Percentiles rank a stretch among this genome's conserved stretches.
Conservation (phyloP, 2,329 filamentous ascomycete species). For the Alternaria arborescens region DNA sequence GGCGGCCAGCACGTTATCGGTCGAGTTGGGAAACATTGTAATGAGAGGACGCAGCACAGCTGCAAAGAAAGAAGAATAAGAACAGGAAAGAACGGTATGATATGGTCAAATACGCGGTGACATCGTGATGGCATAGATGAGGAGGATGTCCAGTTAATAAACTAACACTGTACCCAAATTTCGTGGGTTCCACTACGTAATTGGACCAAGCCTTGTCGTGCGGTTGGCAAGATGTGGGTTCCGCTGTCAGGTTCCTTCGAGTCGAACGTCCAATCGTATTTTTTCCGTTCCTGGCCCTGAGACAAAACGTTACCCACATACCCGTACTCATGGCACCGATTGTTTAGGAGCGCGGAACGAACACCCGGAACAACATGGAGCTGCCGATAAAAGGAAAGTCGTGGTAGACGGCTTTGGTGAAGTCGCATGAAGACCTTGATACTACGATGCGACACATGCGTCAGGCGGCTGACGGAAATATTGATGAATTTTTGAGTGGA, state of each 20-base stretch:
- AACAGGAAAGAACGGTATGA: not conserved
- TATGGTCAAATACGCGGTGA: not conserved
- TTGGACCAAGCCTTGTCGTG: conserved; percentile 6
- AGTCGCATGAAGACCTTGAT: not conserved
- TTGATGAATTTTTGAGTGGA: not conserved
- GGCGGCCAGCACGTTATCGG: conserved; percentile 7
- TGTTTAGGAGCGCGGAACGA: conserved; percentile 10
- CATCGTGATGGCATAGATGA: not conserved
- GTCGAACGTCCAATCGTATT: conserved; percentile 8
- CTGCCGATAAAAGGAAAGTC: not conserved
- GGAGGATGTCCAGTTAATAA: conserved; percentile 4
- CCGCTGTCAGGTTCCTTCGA: conserved; percentile 14
- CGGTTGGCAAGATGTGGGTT: conserved; percentile 7
- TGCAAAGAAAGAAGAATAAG: conserved; percentile 7
- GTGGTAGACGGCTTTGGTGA: not conserved
- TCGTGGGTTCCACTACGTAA: conserved; percentile 1
- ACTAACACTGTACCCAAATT: conserved; percentile 6
- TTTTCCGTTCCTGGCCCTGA: conserved; percentile 7
- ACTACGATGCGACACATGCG: not conserved
- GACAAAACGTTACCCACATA: conserved; percentile 9
- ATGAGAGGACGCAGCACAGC: conserved; percentile 13
- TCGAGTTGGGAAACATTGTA: conserved; percentile 14
- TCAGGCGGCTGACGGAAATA: not conserved
- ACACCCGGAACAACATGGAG: not conserved
- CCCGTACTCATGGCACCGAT: not conserved